Conservation (phyloP, 2,329 filamentous ascomycete species). For the Colletotrichum orbiculare region DNA sequence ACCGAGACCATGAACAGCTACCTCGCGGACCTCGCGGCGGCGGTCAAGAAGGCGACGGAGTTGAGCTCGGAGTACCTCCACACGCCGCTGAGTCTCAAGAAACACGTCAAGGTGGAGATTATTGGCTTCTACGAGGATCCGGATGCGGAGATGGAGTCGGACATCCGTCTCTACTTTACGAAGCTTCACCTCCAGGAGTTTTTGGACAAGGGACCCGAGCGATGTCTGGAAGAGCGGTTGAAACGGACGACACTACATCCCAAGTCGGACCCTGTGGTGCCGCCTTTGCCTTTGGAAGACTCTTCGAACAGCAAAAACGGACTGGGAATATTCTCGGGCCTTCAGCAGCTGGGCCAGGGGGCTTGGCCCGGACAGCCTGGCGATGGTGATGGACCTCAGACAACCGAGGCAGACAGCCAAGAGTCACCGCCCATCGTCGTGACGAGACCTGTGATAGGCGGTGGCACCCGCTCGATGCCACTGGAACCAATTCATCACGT, state of each 20-base stretch:
- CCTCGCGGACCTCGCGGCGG: constrained; percentile 46
- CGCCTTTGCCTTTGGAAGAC: background rate
- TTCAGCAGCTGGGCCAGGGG: constrained; percentile 28
- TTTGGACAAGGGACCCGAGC: constrained; percentile 64
- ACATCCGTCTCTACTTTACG: constrained; percentile 62
- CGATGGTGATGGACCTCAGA: constrained; percentile 28
- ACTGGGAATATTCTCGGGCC: constrained; percentile 3
- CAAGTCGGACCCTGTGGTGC: background rate
- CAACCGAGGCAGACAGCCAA: constrained; percentile 28
- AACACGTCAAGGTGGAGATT: constrained; percentile 66
- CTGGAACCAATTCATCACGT: constrained; percentile 1
- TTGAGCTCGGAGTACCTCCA: constrained; percentile 50
- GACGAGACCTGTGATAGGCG: constrained; percentile 42
- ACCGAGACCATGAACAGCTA: constrained; percentile 54
- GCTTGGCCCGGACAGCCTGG: constrained; percentile 7
- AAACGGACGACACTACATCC: constrained; percentile 43
- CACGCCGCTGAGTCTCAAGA: constrained; percentile 60
- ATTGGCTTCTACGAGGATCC: constrained; percentile 71
- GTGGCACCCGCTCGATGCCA: constrained; percentile 31
- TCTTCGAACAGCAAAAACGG: constrained; percentile 8
- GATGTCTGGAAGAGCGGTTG: constrained; percentile 64
- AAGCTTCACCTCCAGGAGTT: constrained; percentile 65
- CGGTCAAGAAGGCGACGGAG: constrained; percentile 50
- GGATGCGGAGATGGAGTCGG: constrained; percentile 48
- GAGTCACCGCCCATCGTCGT: constrained; percentile 52